These are phyloP conservation scores for Carex parvula DNA, from an alignment of 176 grass and related monocot genomes.

Conservation along the genomic window DNA sequence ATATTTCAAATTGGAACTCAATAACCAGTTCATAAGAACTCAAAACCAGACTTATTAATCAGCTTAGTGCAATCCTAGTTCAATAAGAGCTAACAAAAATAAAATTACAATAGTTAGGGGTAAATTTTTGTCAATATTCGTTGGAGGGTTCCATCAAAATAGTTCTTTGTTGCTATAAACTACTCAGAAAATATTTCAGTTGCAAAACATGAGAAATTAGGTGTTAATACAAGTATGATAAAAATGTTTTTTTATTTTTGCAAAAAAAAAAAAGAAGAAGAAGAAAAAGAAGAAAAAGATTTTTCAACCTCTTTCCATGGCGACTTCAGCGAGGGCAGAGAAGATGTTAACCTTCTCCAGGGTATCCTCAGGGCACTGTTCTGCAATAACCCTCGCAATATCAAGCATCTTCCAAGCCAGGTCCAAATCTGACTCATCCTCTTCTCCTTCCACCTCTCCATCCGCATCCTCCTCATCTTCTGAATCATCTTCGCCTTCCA, in stretches of 20 bases:
- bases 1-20: not conserved
- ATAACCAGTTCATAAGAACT: not conserved
- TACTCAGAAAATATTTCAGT: not conserved
- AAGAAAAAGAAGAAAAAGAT: not conserved
- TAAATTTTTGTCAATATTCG: not conserved
- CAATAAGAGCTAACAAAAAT: not conserved
- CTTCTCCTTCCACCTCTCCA: conserved; percentile 65
- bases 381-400: conserved; percentile 92
- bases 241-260: not conserved
- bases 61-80: not conserved
- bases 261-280: not conserved
- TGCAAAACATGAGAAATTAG: not conserved
- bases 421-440: conserved; percentile 96
- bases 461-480: conserved; percentile 66
- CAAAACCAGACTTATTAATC: not conserved
- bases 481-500: conserved; percentile 39
- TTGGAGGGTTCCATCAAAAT: not conserved
- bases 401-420: conserved; percentile 97
- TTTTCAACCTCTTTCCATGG: conserved; percentile 88
- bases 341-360: conserved; percentile 88
- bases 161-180: not conserved
- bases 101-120: not conserved
- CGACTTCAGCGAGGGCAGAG: conserved; percentile 77
- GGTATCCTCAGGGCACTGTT: conserved; percentile 54
- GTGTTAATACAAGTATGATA: not conserved